A percentile compares a stretch with the other conserved stretches of the same genome.
These are phyloP conservation scores for Pythium aristosporum DNA, from an alignment of 352 stramenopile species.

Conservation along the genomic window DNA sequence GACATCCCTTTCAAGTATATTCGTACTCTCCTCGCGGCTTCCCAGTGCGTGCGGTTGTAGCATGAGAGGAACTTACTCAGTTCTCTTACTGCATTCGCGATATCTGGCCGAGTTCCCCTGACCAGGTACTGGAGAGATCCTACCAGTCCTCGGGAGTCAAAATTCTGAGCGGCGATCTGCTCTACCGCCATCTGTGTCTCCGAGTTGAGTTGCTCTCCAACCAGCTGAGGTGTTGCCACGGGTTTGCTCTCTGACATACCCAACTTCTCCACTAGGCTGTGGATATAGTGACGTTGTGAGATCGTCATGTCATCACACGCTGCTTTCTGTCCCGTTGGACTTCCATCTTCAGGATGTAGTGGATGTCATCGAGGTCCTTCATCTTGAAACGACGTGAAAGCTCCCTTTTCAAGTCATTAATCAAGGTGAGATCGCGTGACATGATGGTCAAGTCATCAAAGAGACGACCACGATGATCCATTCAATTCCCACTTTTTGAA, in stretches of 20 bases:
- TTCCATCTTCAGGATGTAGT: constrained; percentile 33
- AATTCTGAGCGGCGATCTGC: constrained; percentile 24
- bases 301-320: constrained; percentile 7
- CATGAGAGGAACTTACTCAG: constrained; percentile 32
- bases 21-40: constrained; percentile 24
- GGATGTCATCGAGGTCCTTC: constrained; percentile 32
- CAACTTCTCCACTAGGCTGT: constrained; percentile 12
- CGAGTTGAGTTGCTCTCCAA: constrained; percentile 11
- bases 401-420: constrained; percentile 21
- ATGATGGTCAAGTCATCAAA: constrained; percentile 33
- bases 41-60: constrained; percentile 34
- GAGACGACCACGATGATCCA: constrained; percentile 30
- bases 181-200: constrained; percentile 24
- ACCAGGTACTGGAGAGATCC: constrained; percentile 34
- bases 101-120: constrained; percentile 27
- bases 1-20: constrained; percentile 19
- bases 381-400: constrained; percentile 32
- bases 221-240: constrained; percentile 17
- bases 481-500: constrained; percentile 33
- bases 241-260: background rate
- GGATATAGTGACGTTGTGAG: constrained; percentile 10
- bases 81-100: constrained; percentile 32
- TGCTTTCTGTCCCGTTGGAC: background rate
- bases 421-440: constrained; percentile 15
- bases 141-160: constrained; percentile 27